Conservation (phyloP, 192 early-diverging fungal species). For the Gorgonomyces haynaldii region DNA sequence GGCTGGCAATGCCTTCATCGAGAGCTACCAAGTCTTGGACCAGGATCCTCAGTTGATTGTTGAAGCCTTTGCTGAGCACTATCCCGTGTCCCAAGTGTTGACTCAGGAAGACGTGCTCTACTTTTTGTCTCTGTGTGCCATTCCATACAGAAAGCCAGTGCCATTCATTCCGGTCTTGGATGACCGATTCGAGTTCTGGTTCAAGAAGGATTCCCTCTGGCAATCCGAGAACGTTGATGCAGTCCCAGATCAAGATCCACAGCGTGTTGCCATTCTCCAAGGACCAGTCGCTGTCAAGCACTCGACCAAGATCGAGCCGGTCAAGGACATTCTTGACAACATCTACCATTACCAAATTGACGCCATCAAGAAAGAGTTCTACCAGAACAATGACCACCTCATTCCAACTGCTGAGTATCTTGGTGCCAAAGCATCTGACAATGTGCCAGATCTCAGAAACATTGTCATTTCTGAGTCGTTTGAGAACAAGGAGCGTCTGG, state of each 20-base stretch:
- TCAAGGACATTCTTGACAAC: slow-evolving; percentile 74
- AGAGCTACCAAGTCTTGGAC: slow-evolving; percentile 48
- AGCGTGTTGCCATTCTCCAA: slow-evolving; percentile 76
- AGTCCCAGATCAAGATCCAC: slow-evolving; percentile 71
- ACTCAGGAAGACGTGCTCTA: slow-evolving; percentile 76
- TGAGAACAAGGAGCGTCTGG: no score
- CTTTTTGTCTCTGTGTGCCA: slow-evolving; percentile 62
- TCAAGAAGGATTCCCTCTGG: slow-evolving; percentile 86
- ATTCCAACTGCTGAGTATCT: slow-evolving; percentile 77
- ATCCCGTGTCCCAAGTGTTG: slow-evolving; percentile 59
- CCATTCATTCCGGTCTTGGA: slow-evolving; percentile 82
- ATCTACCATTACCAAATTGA: slow-evolving; percentile 73
- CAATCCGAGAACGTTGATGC: slow-evolving; percentile 78
- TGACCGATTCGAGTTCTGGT: slow-evolving; percentile 76
- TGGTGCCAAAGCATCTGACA: slow-evolving; percentile 28
- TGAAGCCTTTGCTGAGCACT: slow-evolving; percentile 55
- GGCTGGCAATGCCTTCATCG: slow-evolving; percentile 39
- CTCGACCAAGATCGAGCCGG: slow-evolving; percentile 64
- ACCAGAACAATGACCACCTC: slow-evolving; percentile 41
- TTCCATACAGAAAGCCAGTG: slow-evolving; percentile 75
- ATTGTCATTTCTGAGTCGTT: no score
- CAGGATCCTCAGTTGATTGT: slow-evolving; percentile 50
- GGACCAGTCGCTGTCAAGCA: slow-evolving; percentile 74
- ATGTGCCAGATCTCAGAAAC: slow-evolving; percentile 19
- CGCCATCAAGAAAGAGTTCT: slow-evolving; percentile 58